A percentile compares a stretch with the other conserved stretches of the same genome.
Evolutionary conservation across 1,139 yeast species (phyloP).

Genomic region (Waltiozyma sp.): DNA sequence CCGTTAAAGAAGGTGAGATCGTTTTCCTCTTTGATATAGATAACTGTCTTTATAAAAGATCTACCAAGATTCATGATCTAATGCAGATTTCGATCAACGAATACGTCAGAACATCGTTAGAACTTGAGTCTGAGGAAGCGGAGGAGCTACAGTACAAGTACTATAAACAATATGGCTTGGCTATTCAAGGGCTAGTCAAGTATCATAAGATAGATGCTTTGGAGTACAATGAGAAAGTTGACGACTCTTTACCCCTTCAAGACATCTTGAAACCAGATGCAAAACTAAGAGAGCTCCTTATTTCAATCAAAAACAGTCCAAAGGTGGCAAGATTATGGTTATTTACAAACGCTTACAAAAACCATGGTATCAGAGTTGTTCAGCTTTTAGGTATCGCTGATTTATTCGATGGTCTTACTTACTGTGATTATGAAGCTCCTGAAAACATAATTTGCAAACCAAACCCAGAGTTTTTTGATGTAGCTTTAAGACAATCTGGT

Average conservation of each 20-base stretch:
- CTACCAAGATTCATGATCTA: slow-evolving; percentile 68
- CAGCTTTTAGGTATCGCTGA: slow-evolving; percentile 79
- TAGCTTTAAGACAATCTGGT: slow-evolving; percentile 55
- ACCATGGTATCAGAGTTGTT: slow-evolving; percentile 72
- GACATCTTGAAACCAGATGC: slow-evolving; percentile 54
- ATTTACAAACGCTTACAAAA: slow-evolving; percentile 88
- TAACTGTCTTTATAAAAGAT: slow-evolving; percentile 72
- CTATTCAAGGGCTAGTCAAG: slow-evolving; percentile 82
- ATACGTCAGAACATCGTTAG: slow-evolving; percentile 58
- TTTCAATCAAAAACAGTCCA: slow-evolving; percentile 31
- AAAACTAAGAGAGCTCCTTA: slow-evolving; percentile 39
- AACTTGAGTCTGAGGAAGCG: slow-evolving; percentile 68
- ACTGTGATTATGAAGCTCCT: slow-evolving; percentile 60
- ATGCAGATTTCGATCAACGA: slow-evolving; percentile 82
- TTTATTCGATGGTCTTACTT: slow-evolving; percentile 85
- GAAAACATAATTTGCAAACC: slow-evolving; percentile 80
- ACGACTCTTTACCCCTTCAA: slow-evolving; percentile 83
- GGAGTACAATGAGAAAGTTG: slow-evolving; percentile 80
- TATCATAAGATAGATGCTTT: slow-evolving; percentile 78
- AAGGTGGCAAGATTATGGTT: slow-evolving; percentile 64
- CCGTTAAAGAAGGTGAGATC: slow-evolving; percentile 14
- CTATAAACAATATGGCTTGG: slow-evolving; percentile 82
- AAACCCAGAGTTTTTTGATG: slow-evolving; percentile 45
- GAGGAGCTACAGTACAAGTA: slow-evolving; percentile 57
- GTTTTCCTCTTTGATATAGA: slow-evolving; percentile 89